phyloP scores from a whole-genome alignment of 495 filamentous ascomycete species.

The Penicillium malachiteum region DNA sequence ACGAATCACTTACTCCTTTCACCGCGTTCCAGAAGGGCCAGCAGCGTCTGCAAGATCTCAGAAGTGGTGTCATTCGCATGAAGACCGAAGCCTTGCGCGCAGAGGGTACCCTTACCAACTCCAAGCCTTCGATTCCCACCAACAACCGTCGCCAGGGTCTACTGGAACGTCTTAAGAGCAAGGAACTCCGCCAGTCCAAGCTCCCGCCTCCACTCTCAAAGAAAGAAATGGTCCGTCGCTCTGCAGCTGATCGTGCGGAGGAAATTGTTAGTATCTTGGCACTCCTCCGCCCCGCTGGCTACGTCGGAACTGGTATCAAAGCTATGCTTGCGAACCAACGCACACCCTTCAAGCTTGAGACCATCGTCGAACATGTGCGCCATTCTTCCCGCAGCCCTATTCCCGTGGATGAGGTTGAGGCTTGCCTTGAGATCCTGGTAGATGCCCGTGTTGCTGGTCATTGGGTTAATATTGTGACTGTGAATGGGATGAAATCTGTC shows the following conservation, averaged over 20 bases:
- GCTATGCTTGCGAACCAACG: slow-evolving; percentile 36
- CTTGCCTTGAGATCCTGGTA: slow-evolving; percentile 45
- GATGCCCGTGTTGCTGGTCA: slow-evolving; percentile 42
- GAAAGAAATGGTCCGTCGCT: slow-evolving; percentile 36
- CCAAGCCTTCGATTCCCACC: slow-evolving; percentile 29
- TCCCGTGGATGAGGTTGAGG: slow-evolving; percentile 38
- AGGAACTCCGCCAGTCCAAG: slow-evolving; percentile 44
- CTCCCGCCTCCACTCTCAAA: slow-evolving; percentile 45
- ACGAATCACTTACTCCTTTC: slow-evolving; percentile 45
- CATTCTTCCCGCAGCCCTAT: slow-evolving; percentile 43
- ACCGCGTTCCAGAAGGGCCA: slow-evolving; percentile 44
- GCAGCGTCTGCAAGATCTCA: slow-evolving; percentile 47
- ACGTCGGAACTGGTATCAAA: slow-evolving; percentile 33
- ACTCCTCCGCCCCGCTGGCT: slow-evolving; percentile 37
- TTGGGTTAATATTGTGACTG: slow-evolving; percentile 44
- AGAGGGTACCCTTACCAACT: slow-evolving; percentile 12
- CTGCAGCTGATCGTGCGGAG: slow-evolving; percentile 41
- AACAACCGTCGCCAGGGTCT: slow-evolving; percentile 39
- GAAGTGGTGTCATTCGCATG: slow-evolving; percentile 40
- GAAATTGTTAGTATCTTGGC: slow-evolving; percentile 43
- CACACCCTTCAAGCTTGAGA: slow-evolving; percentile 42
- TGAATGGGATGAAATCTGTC: slow-evolving; percentile 42
- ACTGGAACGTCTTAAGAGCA: slow-evolving; percentile 46
- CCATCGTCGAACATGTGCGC: slow-evolving; percentile 38
- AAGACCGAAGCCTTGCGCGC: slow-evolving; percentile 37